Evolutionary conservation across 345 rosid genomes (phyloP).

Genomic region (Bruguiera parviflora): DNA sequence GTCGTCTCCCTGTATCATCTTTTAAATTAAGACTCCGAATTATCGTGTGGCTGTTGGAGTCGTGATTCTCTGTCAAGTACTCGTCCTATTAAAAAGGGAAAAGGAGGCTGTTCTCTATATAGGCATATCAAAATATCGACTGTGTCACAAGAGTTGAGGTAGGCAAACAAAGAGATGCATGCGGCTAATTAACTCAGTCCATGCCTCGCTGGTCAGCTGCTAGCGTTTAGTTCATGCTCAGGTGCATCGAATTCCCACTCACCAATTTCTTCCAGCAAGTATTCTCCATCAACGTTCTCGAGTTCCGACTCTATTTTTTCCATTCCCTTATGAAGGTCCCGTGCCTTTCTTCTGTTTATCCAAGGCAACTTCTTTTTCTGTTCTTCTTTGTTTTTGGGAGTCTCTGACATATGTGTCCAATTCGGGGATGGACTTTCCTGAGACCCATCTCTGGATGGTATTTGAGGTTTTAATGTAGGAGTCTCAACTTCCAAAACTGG

Average conservation of each 20-base stretch:
- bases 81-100: neutral
- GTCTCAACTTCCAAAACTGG: slow-evolving; percentile 59
- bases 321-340: slow-evolving; percentile 23
- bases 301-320: slow-evolving; percentile 43
- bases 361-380: slow-evolving; percentile 18
- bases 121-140: neutral
- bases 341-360: slow-evolving; percentile 11
- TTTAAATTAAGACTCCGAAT: neutral
- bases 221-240: slow-evolving; percentile 34
- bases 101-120: neutral
- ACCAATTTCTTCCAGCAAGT: slow-evolving; percentile 48
- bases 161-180: neutral
- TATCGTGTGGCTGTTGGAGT: neutral
- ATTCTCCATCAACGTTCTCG: slow-evolving; percentile 37
- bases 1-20: neutral
- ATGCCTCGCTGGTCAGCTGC: slow-evolving; percentile 27
- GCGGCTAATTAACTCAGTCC: neutral
- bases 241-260: slow-evolving; percentile 82
- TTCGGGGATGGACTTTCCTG: slow-evolving; percentile 20
- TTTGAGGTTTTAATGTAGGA: slow-evolving; percentile 21
- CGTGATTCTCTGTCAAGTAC: neutral
- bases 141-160: neutral
- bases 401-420: slow-evolving; percentile 12
- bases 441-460: slow-evolving; percentile 18
- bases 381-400: slow-evolving; percentile 16